Evolutionary conservation across 2,329 filamentous ascomycete genomes (phyloP).

Genomic region (Neocucurbitaria cava): DNA sequence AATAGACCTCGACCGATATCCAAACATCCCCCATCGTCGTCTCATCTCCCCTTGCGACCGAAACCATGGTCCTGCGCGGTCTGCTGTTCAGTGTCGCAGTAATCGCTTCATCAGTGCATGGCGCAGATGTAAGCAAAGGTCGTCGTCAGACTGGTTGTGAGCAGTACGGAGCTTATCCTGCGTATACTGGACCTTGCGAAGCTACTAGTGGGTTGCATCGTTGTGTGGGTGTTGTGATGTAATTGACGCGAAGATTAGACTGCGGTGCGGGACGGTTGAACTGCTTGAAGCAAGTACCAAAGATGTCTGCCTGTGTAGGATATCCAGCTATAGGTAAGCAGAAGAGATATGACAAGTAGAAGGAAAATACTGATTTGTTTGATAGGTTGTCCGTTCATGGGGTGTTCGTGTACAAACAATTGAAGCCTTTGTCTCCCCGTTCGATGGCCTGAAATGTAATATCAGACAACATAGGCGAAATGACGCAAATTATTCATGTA

Average conservation of each 20-base stretch:
- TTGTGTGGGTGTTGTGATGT: background rate
- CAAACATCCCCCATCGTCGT: background rate
- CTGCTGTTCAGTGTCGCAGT: background rate
- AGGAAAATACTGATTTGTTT: background rate
- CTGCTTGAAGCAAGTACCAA: slow-evolving; percentile 7
- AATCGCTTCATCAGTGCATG: background rate
- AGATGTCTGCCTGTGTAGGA: background rate
- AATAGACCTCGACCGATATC: background rate
- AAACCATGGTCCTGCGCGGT: slow-evolving; percentile 2
- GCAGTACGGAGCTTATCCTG: slow-evolving; percentile 8
- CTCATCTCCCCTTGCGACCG: background rate
- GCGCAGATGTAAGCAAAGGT: slow-evolving; percentile 1
- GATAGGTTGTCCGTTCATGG: slow-evolving; percentile 8
- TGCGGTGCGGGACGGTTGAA: slow-evolving; percentile 9
- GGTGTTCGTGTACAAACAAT: slow-evolving; percentile 6
- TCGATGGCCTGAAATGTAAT: no score
- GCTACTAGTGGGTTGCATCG: slow-evolving; percentile 2
- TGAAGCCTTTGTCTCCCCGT: background rate
- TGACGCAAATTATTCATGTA: no score
- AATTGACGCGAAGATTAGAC: background rate
- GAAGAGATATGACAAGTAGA: background rate
- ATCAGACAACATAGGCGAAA: no score
- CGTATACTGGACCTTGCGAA: slow-evolving; percentile 6
- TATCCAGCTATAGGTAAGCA: slow-evolving; percentile 9
- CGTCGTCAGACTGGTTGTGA: slow-evolving; percentile 8